Evolutionary conservation across 2,329 filamentous ascomycete genomes (phyloP), one percentile per base, ranked within the genome.

Genomic region (Xylogone sp.): DNA sequence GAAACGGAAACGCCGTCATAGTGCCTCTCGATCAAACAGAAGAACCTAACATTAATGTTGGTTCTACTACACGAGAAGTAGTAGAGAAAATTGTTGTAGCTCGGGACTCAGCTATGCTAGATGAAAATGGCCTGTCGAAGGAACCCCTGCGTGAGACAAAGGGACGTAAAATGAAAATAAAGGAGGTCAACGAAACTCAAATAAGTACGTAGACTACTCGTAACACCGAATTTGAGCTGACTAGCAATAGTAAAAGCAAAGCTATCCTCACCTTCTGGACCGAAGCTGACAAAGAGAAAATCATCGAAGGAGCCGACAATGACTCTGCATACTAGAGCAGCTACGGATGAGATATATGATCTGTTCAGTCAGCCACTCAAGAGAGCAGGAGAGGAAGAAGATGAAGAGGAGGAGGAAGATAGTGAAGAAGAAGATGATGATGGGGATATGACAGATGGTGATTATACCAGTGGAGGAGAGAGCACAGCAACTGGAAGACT

Each of bases 281-380:
- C 84, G 3, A 97, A 95, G 69, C 78, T 93, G 50, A 87, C 86
- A 57, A 94, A 88, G 67, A 85, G 84, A 60, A 61, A 68, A 59
- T 58, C 70, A 2, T 78, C 77, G 10, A 72, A 76, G 31, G 93
- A 97, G 69, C 89, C 92, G n/a, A 99, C 94, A 1, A 97, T 99
- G 92, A 99, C 94, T 1, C 82, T 99, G 58, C 91, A 97, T 65
- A 99, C 94, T 12, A 89, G 83, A 61, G 93, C 94, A 58, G 94
- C 94, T 3, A 97, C 93, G 56, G 92, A 97, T 61, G 94, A 99
- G 61, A 97, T 99, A 48, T 97, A 97, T 63, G 91, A 91, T 52
- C 90, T 99, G 45, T 99, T 97, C 71, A 97, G 94, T 63, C 88
- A 94, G 52, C 93, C 94, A 1, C 69, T 93, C 19, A 71, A 73